A percentile compares a stretch with the other conserved stretches of the same genome.
Evolutionary conservation across 2,329 filamentous ascomycete genomes (phyloP).

Genomic region (Diaporthe ampelina): DNA sequence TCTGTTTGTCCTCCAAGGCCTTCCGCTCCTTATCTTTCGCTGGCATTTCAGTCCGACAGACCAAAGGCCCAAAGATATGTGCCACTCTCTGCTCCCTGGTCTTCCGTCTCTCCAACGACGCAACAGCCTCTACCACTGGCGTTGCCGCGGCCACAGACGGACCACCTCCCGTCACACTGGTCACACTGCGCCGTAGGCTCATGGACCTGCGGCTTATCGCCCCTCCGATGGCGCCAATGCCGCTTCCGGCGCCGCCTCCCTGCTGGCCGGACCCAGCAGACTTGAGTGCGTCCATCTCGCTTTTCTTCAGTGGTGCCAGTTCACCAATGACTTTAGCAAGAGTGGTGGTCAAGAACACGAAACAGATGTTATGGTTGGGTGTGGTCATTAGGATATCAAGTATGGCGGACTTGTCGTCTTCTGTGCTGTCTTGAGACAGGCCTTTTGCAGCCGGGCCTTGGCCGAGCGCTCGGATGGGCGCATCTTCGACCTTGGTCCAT

Average conservation of each 20-base stretch:
- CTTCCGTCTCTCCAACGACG: constrained; percentile 67
- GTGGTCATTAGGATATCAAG: constrained; percentile 81
- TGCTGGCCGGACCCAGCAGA: constrained; percentile 40
- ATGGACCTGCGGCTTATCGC: constrained; percentile 59
- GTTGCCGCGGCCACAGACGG: constrained; percentile 46
- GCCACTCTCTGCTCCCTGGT: constrained; percentile 74
- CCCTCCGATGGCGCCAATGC: constrained; percentile 41
- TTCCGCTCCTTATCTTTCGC: constrained; percentile 68
- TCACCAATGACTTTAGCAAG: constrained; percentile 69
- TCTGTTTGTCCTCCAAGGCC: constrained; percentile 73
- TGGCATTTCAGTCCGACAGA: constrained; percentile 66
- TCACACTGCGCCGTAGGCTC: constrained; percentile 57
- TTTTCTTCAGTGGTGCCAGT: constrained; percentile 57
- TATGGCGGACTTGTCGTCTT: constrained; percentile 66
- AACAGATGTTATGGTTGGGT: constrained; percentile 88
- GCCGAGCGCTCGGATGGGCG: constrained; percentile 48
- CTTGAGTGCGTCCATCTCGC: constrained; percentile 53
- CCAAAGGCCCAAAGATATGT: constrained; percentile 72
- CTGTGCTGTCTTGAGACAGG: constrained; percentile 44
- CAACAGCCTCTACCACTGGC: constrained; percentile 49
- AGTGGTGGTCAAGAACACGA: constrained; percentile 88
- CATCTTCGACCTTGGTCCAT: constrained; percentile 78
- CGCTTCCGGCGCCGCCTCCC: constrained; percentile 39
- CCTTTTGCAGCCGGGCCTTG: constrained; percentile 52
- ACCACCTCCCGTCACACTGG: constrained; percentile 40